Evolutionary conservation across 2,329 filamentous ascomycete genomes (phyloP).

Genomic region (Trichoderma breve): DNA sequence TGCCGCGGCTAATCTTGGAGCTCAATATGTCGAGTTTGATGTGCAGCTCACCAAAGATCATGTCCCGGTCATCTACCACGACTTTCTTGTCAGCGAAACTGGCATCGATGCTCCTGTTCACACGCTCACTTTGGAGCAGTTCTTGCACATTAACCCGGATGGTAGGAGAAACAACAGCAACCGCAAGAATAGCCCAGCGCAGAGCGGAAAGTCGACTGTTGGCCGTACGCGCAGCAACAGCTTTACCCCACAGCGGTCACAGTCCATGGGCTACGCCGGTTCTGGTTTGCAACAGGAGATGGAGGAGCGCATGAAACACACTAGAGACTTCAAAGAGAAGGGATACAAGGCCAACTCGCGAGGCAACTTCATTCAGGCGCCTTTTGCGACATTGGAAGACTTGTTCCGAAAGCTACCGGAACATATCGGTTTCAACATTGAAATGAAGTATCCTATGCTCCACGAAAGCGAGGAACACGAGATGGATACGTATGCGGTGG

Average conservation of each 20-base stretch:
- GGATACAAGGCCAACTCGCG: slow-evolving; percentile 95
- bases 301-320: slow-evolving; percentile 94
- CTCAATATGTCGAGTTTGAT: slow-evolving; percentile 73
- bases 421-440: slow-evolving; percentile 92
- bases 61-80: slow-evolving; percentile 96
- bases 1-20: slow-evolving; percentile 88
- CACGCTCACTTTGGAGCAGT: slow-evolving; percentile 91
- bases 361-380: slow-evolving; percentile 91
- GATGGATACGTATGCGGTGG: slow-evolving; percentile 94
- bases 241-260: slow-evolving; percentile 48
- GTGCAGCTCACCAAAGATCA: slow-evolving; percentile 99
- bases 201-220: background rate
- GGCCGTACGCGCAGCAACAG: slow-evolving; percentile 38
- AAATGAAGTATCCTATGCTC: slow-evolving; percentile 99
- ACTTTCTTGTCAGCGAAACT: slow-evolving; percentile 96
- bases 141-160: slow-evolving; percentile 77
- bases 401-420: slow-evolving; percentile 83
- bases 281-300: slow-evolving; percentile 38
- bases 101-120: slow-evolving; percentile 96
- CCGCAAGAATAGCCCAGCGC: slow-evolving; percentile 21
- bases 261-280: slow-evolving; percentile 54
- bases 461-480: slow-evolving; percentile 92
- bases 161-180: slow-evolving; percentile 30
- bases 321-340: slow-evolving; percentile 88
- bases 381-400: slow-evolving; percentile 92